These are phyloP conservation scores for Backusella psychrophila DNA, from an alignment of 192 early-diverging fungal species.

Conservation along the genomic window DNA sequence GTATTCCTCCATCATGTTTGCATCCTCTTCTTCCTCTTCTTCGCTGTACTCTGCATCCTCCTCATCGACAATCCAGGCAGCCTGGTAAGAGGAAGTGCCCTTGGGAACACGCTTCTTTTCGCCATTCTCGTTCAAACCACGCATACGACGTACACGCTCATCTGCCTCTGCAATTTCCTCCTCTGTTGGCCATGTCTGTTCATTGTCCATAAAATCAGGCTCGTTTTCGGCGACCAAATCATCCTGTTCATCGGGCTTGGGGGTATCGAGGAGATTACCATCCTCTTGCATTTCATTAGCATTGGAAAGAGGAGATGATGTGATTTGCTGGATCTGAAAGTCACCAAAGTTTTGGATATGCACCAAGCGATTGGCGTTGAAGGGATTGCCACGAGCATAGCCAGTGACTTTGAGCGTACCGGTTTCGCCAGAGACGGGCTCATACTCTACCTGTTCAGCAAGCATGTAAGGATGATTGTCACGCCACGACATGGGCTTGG, in stretches of 20 bases:
- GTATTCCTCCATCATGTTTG: constrained; percentile 25
- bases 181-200: constrained; percentile 99
- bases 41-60: constrained; percentile 63
- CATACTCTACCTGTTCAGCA: constrained; percentile 74
- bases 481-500: constrained; percentile 82
- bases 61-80: constrained; percentile 94
- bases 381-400: constrained; percentile 77
- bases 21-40: constrained; percentile 43
- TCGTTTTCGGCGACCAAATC: constrained; percentile 83
- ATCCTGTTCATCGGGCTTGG: constrained; percentile 72
- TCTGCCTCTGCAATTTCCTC: constrained; percentile 88
- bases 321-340: constrained; percentile 78
- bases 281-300: constrained; percentile 35
- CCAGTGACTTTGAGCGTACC: constrained; percentile 83
- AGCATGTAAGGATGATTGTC: constrained; percentile 87
- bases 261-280: constrained; percentile 58
- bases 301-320: not conserved
- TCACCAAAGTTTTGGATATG: constrained; percentile 94
- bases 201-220: constrained; percentile 84
- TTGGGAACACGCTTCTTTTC: constrained; percentile 81
- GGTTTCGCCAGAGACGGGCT: constrained; percentile 43
- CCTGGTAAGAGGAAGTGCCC: constrained; percentile 96
- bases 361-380: constrained; percentile 89
- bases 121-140: not conserved
- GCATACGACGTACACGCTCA: constrained; percentile 39